These are phyloP conservation scores for Leptographium lundbergii DNA, from an alignment of 2,329 filamentous ascomycete genomes.

Conservation along the genomic window DNA sequence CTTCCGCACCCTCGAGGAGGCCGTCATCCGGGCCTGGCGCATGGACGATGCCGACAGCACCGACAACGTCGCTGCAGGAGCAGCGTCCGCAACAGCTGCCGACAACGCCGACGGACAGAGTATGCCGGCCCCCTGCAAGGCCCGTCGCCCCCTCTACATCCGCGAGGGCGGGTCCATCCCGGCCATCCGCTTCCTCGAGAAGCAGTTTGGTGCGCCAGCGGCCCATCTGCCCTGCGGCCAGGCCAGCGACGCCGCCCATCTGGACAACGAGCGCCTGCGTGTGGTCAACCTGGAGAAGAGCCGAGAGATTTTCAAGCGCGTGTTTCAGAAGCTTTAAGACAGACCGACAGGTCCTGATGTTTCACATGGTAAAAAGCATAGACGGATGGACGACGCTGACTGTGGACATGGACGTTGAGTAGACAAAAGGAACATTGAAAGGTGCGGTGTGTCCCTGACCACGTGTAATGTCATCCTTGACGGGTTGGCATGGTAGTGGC, in stretches of 20 bases:
- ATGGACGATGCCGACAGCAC: constrained; percentile 26
- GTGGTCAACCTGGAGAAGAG: constrained; percentile 83
- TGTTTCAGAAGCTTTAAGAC: constrained; percentile 54
- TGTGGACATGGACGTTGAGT: neutral
- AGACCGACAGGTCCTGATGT: neutral
- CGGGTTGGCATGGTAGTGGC: too few relatives aligned
- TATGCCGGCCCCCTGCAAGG: constrained; percentile 18
- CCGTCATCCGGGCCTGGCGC: constrained; percentile 76
- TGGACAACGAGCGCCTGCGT: constrained; percentile 89
- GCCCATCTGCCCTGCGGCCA: constrained; percentile 91
- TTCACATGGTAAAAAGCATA: neutral
- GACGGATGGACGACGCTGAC: neutral
- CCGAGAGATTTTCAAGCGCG: constrained; percentile 76
- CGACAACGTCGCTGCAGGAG: neutral
- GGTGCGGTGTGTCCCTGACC: too few relatives aligned
- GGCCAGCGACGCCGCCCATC: constrained; percentile 83
- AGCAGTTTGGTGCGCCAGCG: constrained; percentile 82
- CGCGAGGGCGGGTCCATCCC: constrained; percentile 93
- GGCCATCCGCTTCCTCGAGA: constrained; percentile 85
- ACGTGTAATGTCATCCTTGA: too few relatives aligned
- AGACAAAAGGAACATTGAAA: neutral
- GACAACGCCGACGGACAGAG: neutral
- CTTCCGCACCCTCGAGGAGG: constrained; percentile 76
- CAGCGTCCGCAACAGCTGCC: neutral
- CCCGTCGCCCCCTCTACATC: constrained; percentile 70